A percentile compares a stretch with the other conserved stretches of the same genome.
Evolutionary conservation across 2,329 filamentous ascomycete genomes (phyloP).

Genomic region (Phaeosphaeria sp.): DNA sequence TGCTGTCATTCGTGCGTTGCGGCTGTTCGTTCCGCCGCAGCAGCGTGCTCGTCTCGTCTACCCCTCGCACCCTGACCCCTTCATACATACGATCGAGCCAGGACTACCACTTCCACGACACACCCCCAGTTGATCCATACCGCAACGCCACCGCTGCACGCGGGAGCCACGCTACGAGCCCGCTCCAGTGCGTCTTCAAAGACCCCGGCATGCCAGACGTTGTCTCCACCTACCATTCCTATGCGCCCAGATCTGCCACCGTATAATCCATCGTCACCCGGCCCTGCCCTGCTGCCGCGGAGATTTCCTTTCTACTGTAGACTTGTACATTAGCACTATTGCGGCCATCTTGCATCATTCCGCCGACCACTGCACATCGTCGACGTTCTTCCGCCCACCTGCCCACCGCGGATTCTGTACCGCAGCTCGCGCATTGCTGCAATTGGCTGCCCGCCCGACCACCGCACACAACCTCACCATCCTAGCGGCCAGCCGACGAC

Average conservation of each 20-base stretch:
- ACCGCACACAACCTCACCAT: conserved; percentile 32
- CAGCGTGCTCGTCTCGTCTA: conserved; percentile 33
- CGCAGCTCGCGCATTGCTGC: conserved; percentile 18
- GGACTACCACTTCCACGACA: conserved; percentile 18
- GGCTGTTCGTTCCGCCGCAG: conserved; percentile 36
- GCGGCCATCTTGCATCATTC: conserved; percentile 23
- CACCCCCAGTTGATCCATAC: conserved; percentile 25
- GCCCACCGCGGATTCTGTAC: conserved; percentile 30
- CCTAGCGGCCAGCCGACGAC: conserved; percentile 39
- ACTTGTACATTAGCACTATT: conserved; percentile 34
- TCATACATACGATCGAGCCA: conserved; percentile 25
- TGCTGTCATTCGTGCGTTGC: conserved; percentile 20
- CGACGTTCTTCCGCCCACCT: conserved; percentile 21
- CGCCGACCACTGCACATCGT: conserved; percentile 18
- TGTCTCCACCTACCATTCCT: conserved; percentile 43
- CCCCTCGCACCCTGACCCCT: conserved; percentile 34
- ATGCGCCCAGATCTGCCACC: conserved; percentile 47
- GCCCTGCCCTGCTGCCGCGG: conserved; percentile 43
- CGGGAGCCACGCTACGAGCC: conserved; percentile 46
- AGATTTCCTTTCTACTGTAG: conserved; percentile 41
- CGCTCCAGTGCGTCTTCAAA: conserved; percentile 23
- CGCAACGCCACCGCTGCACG: conserved; percentile 39
- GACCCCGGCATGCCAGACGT: conserved; percentile 40
- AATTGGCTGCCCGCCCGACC: conserved; percentile 34
- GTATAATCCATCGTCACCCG: conserved; percentile 44